These are phyloP conservation scores for Capronia coronata DNA, from an alignment of 2,329 filamentous ascomycete genomes.

Conservation along the genomic window DNA sequence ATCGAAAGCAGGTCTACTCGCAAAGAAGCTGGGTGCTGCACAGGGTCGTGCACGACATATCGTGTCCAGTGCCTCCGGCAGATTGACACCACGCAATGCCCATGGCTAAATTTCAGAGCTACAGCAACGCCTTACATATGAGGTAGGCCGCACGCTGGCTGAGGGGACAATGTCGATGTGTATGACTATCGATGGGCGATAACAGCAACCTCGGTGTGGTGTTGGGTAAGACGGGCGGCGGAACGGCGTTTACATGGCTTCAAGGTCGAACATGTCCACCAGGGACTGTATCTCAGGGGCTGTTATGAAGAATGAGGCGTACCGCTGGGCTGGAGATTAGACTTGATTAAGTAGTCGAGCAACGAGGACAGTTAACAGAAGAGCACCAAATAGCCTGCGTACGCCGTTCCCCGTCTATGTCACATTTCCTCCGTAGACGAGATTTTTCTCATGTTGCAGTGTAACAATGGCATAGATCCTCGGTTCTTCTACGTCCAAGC, in stretches of 20 bases:
- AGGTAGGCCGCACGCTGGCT: not conserved
- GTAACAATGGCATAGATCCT: no score
- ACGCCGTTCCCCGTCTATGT: no score
- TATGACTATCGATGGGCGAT: not conserved
- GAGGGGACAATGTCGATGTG: not conserved
- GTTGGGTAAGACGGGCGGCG: not conserved
- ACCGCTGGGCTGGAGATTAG: not conserved
- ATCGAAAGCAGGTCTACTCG: not conserved
- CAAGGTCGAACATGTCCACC: not conserved
- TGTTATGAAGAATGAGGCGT: not conserved
- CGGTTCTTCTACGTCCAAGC: no score
- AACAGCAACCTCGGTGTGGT: not conserved
- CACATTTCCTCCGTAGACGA: no score
- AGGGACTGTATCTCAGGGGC: not conserved
- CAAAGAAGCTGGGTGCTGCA: slow-evolving; percentile 15
- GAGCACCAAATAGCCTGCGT: not conserved
- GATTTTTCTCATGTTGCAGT: no score
- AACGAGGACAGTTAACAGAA: not conserved
- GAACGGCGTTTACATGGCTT: not conserved
- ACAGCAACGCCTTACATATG: not conserved
- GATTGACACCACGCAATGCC: slow-evolving; percentile 1
- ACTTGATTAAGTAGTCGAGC: not conserved
- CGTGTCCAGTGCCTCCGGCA: slow-evolving; percentile 10
- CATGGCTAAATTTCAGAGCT: no score
- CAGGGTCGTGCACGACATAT: slow-evolving; percentile 18